phyloP scores from a whole-genome alignment of 495 filamentous ascomycete species.

The Choiromyces venosus region DNA sequence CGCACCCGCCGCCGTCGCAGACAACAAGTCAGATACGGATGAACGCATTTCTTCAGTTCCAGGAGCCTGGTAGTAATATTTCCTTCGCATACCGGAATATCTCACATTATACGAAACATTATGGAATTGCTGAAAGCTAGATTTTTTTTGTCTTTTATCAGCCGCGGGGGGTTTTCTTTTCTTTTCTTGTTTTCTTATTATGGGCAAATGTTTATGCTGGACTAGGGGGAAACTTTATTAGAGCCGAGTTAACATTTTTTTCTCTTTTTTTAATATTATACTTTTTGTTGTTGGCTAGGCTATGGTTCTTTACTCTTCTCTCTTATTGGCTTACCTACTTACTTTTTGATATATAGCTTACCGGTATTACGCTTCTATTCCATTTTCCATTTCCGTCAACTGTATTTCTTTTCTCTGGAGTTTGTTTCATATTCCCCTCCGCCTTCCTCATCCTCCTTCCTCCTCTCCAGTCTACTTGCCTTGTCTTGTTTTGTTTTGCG shows the following conservation, averaged over 20 bases:
- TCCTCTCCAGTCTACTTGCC: not conserved
- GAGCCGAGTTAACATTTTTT: not conserved
- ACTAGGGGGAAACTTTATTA: not conserved
- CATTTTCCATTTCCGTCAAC: no score
- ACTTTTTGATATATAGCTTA: not conserved
- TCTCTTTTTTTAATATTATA: not conserved
- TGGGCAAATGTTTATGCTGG: not conserved
- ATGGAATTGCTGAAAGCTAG: not conserved
- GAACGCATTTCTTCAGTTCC: slow-evolving; percentile 16
- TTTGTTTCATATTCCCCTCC: not conserved
- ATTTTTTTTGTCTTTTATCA: no score
- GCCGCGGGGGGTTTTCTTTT: not conserved
- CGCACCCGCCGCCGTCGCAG: not conserved
- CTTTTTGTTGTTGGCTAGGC: not conserved
- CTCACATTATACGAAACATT: slow-evolving; percentile 3
- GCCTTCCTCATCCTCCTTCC: no score
- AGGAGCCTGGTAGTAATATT: slow-evolving; percentile 23
- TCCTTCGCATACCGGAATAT: not conserved
- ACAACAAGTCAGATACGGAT: not conserved
- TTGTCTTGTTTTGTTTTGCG: not conserved
- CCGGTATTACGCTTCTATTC: not conserved
- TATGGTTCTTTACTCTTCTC: not conserved
- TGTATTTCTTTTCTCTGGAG: not conserved
- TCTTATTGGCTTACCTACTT: not conserved
- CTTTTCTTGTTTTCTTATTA: no score